phyloP scores from a whole-genome alignment of 257 asterid species.

The Nicotiana tabacum region DNA sequence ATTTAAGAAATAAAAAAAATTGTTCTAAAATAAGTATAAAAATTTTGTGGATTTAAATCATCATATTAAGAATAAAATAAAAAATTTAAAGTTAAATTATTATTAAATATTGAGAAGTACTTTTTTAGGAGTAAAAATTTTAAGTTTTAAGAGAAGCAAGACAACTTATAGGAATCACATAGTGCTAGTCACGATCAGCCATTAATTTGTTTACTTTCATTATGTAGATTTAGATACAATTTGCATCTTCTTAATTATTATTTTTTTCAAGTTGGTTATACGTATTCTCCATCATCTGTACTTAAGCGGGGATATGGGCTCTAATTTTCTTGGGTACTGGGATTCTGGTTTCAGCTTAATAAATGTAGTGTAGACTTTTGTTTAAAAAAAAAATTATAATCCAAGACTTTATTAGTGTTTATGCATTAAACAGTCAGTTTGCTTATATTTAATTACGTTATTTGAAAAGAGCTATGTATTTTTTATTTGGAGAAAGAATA shows the following conservation, averaged over 20 bases:
- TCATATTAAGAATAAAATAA: too few relatives aligned
- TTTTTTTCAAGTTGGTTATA: neutral
- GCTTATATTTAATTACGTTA: neutral
- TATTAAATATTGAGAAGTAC: too few relatives aligned
- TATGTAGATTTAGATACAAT: neutral
- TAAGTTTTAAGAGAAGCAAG: neutral
- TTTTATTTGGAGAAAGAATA: neutral
- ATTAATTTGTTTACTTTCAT: neutral
- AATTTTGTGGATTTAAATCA: too few relatives aligned
- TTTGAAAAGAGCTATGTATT: neutral
- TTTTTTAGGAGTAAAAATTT: neutral
- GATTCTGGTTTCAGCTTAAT: neutral
- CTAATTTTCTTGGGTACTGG: neutral
- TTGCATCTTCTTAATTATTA: neutral
- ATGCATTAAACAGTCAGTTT: neutral
- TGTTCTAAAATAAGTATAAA: too few relatives aligned
- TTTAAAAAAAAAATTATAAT: neutral
- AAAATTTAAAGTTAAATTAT: too few relatives aligned
- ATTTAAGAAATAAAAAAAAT: too few relatives aligned
- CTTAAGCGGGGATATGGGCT: neutral
- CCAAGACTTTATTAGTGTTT: neutral
- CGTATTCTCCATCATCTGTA: neutral
- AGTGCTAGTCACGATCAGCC: constrained; percentile 6
- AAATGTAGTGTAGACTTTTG: neutral
- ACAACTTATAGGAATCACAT: neutral